A percentile compares a stretch with the other conserved stretches of the same genome.
These are phyloP conservation scores for Fragosphaeria purpurea DNA, from an alignment of 2,329 filamentous ascomycete species.

Conservation along the genomic window DNA sequence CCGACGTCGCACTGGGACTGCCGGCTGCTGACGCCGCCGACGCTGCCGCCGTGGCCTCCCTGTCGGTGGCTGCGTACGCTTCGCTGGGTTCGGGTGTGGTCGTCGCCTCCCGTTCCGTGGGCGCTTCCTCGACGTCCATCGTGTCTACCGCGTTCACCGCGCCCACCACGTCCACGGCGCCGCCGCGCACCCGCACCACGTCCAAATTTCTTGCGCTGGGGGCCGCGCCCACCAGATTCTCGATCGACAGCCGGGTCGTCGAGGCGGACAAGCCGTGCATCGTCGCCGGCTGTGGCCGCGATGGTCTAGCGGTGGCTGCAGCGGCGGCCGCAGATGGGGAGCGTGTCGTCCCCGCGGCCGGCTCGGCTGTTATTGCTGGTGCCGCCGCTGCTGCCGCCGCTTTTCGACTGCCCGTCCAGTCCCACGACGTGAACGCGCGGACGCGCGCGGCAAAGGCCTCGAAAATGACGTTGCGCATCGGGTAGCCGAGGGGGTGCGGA, in stretches of 20 bases:
- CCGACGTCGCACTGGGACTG: neutral
- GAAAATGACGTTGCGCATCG: slow-evolving; percentile 9
- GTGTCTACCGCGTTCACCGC: neutral
- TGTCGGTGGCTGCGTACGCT: neutral
- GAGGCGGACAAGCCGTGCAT: slow-evolving; percentile 2
- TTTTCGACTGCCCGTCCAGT: slow-evolving; percentile 7
- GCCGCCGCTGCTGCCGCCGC: neutral
- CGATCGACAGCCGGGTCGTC: slow-evolving; percentile 4
- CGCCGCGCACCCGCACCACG: neutral
- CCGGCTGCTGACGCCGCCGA: neutral
- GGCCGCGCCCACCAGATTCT: slow-evolving; percentile 7
- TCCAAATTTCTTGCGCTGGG: slow-evolving; percentile 1
- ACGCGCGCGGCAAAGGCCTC: slow-evolving; percentile 13
- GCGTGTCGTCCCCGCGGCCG: neutral
- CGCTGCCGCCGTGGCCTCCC: slow-evolving; percentile 1
- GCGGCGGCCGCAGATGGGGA: neutral
- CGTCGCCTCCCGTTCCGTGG: neutral
- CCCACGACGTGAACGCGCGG: slow-evolving; percentile 12
- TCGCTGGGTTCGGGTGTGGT: neutral
- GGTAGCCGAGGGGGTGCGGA: slow-evolving; percentile 11
- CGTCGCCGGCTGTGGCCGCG: neutral
- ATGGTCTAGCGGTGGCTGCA: neutral
- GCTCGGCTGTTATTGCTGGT: neutral
- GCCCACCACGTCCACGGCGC: no score
- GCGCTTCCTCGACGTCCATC: slow-evolving; percentile 5